A percentile compares a stretch with the other conserved stretches of the same genome.
phyloP scores from a whole-genome alignment of 2,329 filamentous ascomycete species.

The Ceratocystiopsis sp. region DNA sequence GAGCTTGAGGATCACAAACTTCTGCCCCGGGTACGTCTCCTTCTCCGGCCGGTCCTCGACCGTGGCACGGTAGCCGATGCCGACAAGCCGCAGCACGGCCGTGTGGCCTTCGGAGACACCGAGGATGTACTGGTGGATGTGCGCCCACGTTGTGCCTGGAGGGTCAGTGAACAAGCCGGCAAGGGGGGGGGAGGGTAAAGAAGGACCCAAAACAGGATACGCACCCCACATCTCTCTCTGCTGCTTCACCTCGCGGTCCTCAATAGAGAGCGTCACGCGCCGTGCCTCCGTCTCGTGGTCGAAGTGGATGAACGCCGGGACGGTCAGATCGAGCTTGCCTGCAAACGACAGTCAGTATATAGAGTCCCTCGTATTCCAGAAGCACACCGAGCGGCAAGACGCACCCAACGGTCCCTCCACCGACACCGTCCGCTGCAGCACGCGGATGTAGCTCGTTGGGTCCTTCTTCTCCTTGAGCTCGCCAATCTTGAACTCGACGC shows the following conservation, averaged over 20 bases:
- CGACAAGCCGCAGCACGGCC: conserved; percentile 79
- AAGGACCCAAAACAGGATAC: conserved; percentile 2
- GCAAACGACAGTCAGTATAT: background rate
- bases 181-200: too few relatives aligned
- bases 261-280: conserved; percentile 51
- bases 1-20: conserved; percentile 85
- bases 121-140: conserved; percentile 77
- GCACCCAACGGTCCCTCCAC: conserved; percentile 67
- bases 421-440: conserved; percentile 50
- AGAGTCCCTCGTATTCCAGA: background rate
- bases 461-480: conserved; percentile 38
- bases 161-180: background rate
- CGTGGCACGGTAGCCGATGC: conserved; percentile 85
- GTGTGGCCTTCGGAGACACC: conserved; percentile 95
- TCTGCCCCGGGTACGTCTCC: conserved; percentile 62
- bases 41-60: conserved; percentile 62
- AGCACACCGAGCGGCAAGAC: conserved; percentile 8
- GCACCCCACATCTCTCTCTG: conserved; percentile 95
- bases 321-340: conserved; percentile 59
- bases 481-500: conserved; percentile 60
- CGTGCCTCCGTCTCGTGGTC: conserved; percentile 45
- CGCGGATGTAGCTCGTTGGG: conserved; percentile 41
- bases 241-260: conserved; percentile 49
- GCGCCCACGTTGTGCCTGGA: conserved; percentile 72
- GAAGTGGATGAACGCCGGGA: conserved; percentile 66